Percentiles rank a stretch among this genome's conserved stretches.
Evolutionary conservation across 805 yeast species (phyloP).

Genomic region (Ogataea kodamae): DNA sequence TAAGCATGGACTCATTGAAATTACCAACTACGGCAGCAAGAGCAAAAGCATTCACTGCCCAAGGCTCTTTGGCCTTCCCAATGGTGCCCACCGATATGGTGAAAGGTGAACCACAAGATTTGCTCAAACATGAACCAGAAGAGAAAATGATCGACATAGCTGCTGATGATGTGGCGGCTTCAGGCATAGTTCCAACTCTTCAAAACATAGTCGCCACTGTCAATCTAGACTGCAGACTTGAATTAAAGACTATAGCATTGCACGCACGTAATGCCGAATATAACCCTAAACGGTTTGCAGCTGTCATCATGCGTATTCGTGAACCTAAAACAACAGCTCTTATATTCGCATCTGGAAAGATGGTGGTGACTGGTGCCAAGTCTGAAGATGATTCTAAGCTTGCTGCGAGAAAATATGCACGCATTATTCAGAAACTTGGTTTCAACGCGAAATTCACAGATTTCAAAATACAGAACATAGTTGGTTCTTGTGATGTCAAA

Average conservation of each 20-base stretch:
- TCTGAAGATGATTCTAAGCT: slow-evolving; percentile 97
- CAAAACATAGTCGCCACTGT: slow-evolving; percentile 98
- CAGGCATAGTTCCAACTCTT: slow-evolving; percentile 94
- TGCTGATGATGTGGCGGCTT: slow-evolving; percentile 67
- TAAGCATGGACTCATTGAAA: slow-evolving; percentile 63
- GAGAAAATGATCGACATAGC: slow-evolving; percentile 33
- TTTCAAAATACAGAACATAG: slow-evolving; percentile 96
- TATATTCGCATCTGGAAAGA: slow-evolving; percentile 97
- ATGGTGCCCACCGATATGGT: slow-evolving; percentile 39
- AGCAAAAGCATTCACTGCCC: slow-evolving; percentile 69
- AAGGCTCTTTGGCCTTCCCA: slow-evolving; percentile 61
- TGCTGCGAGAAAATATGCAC: slow-evolving; percentile 95
- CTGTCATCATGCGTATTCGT: slow-evolving; percentile 98
- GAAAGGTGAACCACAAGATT: slow-evolving; percentile 18
- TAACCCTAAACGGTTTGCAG: slow-evolving; percentile 98
- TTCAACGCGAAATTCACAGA: slow-evolving; percentile 97
- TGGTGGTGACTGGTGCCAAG: slow-evolving; percentile 99
- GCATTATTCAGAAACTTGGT: slow-evolving; percentile 96
- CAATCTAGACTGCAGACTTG: slow-evolving; percentile 91
- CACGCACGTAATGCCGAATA: slow-evolving; percentile 99
- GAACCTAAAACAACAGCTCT: slow-evolving; percentile 98
- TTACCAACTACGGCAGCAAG: slow-evolving; percentile 76
- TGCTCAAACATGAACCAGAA: slow-evolving; percentile 17
- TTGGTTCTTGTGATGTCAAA: slow-evolving; percentile 97
- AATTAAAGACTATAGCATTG: slow-evolving; percentile 92